Evolutionary conservation across 2,329 filamentous ascomycete genomes (phyloP).

Genomic region (Bisporella sp.): DNA sequence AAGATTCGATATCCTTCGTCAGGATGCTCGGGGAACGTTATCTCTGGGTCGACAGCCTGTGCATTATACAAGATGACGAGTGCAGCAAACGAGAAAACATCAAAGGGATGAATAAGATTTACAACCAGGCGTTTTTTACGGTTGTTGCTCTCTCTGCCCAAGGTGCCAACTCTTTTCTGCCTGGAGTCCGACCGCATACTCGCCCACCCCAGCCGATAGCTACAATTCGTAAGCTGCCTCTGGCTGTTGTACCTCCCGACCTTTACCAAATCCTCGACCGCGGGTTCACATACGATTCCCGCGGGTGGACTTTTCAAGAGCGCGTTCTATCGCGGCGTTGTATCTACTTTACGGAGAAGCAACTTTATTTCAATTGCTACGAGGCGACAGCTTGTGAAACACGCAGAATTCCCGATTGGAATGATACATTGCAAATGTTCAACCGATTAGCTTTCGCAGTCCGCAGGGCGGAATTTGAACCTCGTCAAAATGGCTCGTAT

Average conservation of each 20-base stretch:
- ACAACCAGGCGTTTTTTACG: neutral
- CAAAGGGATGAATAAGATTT: neutral
- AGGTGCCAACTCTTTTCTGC: neutral
- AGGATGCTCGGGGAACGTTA: neutral
- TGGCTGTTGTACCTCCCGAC: neutral
- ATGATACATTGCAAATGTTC: too few species aligned
- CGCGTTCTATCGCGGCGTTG: conserved; percentile 1
- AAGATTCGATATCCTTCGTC: neutral
- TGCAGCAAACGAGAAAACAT: neutral
- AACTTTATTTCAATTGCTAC: neutral
- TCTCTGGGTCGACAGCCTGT: neutral
- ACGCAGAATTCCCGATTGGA: too few species aligned
- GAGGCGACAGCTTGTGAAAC: neutral
- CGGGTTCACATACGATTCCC: neutral
- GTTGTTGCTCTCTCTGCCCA: neutral
- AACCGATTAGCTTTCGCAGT: too few species aligned
- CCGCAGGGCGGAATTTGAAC: too few species aligned
- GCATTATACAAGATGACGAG: conserved; percentile 1
- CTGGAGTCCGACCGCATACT: neutral
- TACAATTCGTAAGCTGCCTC: neutral
- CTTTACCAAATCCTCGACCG: neutral
- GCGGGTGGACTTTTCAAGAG: conserved; percentile 4
- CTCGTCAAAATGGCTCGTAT: too few species aligned
- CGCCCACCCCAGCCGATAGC: neutral
- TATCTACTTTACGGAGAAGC: neutral